Conservation (phyloP, 805 yeast species). For the Lachancea dasiensis region DNA sequence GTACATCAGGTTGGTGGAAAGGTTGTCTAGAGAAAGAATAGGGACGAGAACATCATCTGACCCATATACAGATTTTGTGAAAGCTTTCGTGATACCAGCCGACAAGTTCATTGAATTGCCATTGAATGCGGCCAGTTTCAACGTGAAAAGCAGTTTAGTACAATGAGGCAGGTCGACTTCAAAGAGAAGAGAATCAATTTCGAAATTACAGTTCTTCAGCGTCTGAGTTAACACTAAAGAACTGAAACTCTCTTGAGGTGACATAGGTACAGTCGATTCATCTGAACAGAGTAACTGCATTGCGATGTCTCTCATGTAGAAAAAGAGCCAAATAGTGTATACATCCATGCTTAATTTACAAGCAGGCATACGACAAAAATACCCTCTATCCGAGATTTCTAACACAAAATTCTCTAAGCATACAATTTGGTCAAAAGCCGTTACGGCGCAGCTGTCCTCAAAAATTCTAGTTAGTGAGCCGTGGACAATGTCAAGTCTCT, state of each 20-base stretch:
- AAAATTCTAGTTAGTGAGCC: conserved; percentile 21
- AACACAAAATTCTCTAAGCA: conserved; percentile 15
- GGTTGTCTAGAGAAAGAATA: conserved; percentile 16
- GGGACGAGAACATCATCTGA: conserved; percentile 19
- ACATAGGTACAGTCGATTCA: background rate
- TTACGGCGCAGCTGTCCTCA: conserved; percentile 14
- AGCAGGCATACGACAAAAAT: conserved; percentile 16
- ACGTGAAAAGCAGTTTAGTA: conserved; percentile 19
- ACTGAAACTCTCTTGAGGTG: background rate
- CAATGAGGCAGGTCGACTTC: conserved; percentile 26
- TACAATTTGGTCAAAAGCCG: conserved; percentile 17
- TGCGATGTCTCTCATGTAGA: conserved; percentile 17
- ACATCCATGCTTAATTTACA: conserved; percentile 26
- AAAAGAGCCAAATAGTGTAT: conserved; percentile 26
- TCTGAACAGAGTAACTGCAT: conserved; percentile 10
- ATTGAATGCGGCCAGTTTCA: conserved; percentile 10
- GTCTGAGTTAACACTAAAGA: background rate
- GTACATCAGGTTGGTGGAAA: conserved; percentile 11
- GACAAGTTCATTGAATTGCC: conserved; percentile 5
- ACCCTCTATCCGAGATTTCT: background rate
- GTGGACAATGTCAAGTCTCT: conserved; percentile 14
- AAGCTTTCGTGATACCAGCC: conserved; percentile 13
- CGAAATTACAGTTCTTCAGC: background rate
- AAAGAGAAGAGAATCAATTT: conserved; percentile 20
- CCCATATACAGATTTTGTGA: conserved; percentile 29